Evolutionary conservation across 1,284 basidiomycete species (phyloP).

Genomic region (Gymnopus androsaceus): DNA sequence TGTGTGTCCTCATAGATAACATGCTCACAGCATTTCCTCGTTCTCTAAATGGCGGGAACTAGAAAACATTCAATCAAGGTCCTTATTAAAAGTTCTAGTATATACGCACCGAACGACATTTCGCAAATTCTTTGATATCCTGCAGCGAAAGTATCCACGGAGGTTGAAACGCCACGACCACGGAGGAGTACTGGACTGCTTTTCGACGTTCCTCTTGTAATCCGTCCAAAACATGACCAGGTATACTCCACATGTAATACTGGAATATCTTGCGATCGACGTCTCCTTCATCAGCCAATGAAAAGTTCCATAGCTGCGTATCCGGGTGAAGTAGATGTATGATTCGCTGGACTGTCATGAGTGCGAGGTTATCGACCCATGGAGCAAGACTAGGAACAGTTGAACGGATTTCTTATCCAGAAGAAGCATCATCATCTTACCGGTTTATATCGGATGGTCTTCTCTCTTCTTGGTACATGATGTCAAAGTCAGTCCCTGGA

Average conservation of each 20-base stretch:
- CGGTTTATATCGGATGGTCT: conserved; percentile 40
- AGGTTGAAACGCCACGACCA: conserved; percentile 60
- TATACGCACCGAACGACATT: conserved; percentile 45
- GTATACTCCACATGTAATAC: conserved; percentile 51
- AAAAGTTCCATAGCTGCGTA: conserved; percentile 44
- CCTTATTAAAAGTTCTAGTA: background rate
- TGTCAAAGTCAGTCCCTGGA: conserved; percentile 33
- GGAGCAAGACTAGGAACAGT: conserved; percentile 30
- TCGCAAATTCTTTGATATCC: conserved; percentile 58
- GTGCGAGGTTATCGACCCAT: conserved; percentile 51
- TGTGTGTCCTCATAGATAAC: background rate
- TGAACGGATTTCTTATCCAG: conserved; percentile 11
- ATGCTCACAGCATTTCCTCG: conserved; percentile 26
- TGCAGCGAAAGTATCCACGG: conserved; percentile 61
- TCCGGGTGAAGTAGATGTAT: conserved; percentile 51
- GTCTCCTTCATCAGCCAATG: conserved; percentile 36
- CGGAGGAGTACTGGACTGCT: conserved; percentile 32
- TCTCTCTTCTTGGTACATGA: conserved; percentile 29
- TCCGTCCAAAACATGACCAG: conserved; percentile 12
- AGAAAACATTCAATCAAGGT: background rate
- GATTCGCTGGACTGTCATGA: conserved; percentile 55
- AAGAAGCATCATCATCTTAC: conserved; percentile 33
- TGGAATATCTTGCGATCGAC: conserved; percentile 45
- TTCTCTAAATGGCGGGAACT: conserved; percentile 42
- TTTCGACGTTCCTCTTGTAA: conserved; percentile 17